phyloP scores from a whole-genome alignment of 2,329 filamentous ascomycete species.

The Trichoderma arundinaceum region DNA sequence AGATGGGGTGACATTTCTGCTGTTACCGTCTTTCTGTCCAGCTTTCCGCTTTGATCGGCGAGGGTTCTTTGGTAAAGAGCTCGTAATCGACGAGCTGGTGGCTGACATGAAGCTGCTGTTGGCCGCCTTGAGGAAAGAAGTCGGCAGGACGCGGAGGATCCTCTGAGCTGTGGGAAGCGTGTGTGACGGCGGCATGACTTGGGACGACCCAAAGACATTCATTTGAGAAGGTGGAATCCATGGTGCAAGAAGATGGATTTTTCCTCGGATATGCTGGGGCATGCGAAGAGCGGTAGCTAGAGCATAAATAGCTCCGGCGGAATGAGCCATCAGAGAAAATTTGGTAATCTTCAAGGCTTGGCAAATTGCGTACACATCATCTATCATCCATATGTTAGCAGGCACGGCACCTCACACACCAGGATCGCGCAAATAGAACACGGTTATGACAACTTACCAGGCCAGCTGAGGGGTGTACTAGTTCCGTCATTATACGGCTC shows the following conservation, averaged over 20 bases:
- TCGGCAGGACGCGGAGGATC: constrained; percentile 86
- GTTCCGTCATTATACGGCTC: constrained; percentile 82
- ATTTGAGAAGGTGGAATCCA: constrained; percentile 98
- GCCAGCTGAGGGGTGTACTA: constrained; percentile 90
- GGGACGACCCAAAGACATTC: constrained; percentile 75
- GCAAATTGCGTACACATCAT: constrained; percentile 92
- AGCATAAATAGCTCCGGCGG: constrained; percentile 96
- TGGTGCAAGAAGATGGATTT: constrained; percentile 90
- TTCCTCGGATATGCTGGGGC: constrained; percentile 92
- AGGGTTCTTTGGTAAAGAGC: constrained; percentile 71
- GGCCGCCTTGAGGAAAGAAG: constrained; percentile 88
- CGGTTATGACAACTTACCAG: constrained; percentile 63
- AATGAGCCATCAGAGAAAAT: constrained; percentile 95
- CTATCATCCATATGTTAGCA: constrained; percentile 43
- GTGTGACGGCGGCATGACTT: constrained; percentile 77
- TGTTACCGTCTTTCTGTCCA: constrained; percentile 48
- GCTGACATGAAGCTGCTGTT: constrained; percentile 96
- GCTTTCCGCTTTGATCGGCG: constrained; percentile 65
- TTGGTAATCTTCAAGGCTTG: constrained; percentile 90
- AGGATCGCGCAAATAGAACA: neutral
- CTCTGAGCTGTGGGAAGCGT: constrained; percentile 90
- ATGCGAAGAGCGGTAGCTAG: constrained; percentile 93
- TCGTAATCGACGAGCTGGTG: constrained; percentile 84
- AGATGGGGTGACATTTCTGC: constrained; percentile 44
- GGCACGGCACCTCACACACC: neutral